Evolutionary conservation across 148 eudicot species (phyloP).

Genomic region (Persicaria tinctoria): DNA sequence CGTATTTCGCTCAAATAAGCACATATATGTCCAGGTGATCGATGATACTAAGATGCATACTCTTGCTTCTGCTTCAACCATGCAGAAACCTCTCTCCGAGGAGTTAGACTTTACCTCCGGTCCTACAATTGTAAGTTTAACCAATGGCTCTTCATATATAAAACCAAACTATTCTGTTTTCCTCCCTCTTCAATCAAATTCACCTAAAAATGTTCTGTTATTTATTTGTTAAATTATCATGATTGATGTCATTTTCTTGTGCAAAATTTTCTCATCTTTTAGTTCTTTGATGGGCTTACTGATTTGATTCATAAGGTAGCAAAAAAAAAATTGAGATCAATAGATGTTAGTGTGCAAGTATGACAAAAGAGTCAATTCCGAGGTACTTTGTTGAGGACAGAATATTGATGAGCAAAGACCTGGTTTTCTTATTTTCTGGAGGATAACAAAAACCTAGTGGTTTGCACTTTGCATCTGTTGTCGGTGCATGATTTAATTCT

Average conservation of each 20-base stretch:
- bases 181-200: not conserved
- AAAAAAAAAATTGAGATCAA: not conserved
- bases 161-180: not conserved
- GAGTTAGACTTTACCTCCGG: slow-evolving; percentile 60
- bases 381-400: not conserved
- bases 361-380: not conserved
- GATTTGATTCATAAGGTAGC: no score
- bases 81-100: slow-evolving; percentile 81
- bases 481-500: not conserved
- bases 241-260: not conserved
- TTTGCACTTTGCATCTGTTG: not conserved
- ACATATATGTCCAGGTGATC: slow-evolving; percentile 83
- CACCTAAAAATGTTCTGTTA: not conserved
- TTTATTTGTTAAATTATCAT: not conserved
- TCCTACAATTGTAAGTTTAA: slow-evolving; percentile 69
- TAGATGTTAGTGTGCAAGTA: not conserved
- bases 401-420: no score
- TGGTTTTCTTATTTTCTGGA: no score
- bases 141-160: not conserved
- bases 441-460: not conserved
- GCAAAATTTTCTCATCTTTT: no score
- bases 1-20: slow-evolving; percentile 95
- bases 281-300: no score
- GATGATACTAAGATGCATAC: slow-evolving; percentile 96
- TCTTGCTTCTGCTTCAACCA: slow-evolving; percentile 90